phyloP scores from a whole-genome alignment of 2,329 filamentous ascomycete species.

The Dryadomyces quercus-mongolicae region DNA sequence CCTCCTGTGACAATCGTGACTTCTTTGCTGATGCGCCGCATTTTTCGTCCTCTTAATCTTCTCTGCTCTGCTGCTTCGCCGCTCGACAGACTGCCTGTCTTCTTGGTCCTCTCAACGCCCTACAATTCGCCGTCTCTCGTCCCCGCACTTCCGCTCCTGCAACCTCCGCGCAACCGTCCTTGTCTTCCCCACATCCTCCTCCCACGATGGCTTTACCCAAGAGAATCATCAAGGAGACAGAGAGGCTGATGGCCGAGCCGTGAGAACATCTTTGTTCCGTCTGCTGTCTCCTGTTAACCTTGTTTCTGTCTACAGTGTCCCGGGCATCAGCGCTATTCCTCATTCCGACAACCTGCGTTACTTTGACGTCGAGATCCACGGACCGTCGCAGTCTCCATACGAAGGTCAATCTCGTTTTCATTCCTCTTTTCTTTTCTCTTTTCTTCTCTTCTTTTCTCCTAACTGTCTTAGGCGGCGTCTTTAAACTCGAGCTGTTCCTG shows the following conservation, averaged over 20 bases:
- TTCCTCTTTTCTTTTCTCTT: background rate
- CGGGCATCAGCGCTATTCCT: slow-evolving; percentile 88
- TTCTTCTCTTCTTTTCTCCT: background rate
- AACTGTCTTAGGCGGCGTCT: slow-evolving; percentile 52
- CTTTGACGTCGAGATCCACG: slow-evolving; percentile 95
- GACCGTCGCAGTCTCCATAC: slow-evolving; percentile 84
- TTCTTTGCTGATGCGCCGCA: background rate
- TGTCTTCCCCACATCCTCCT: background rate
- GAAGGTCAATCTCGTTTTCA: slow-evolving; percentile 49
- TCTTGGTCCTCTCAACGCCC: no score
- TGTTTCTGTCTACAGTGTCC: slow-evolving; percentile 48
- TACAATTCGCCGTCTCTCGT: no score
- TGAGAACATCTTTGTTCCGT: slow-evolving; percentile 33
- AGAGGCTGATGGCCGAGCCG: slow-evolving; percentile 94
- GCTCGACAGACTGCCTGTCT: no score
- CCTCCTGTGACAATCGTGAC: background rate
- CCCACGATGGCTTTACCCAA: slow-evolving; percentile 67
- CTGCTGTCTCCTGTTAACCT: slow-evolving; percentile 1
- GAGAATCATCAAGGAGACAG: slow-evolving; percentile 96
- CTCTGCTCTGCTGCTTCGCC: background rate
- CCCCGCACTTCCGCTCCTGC: no score
- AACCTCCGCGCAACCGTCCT: background rate
- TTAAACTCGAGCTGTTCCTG: slow-evolving; percentile 94
- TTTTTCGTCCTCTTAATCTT: background rate
- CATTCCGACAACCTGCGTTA: slow-evolving; percentile 97